Conservation (phyloP, 2,329 filamentous ascomycete genomes). For the Apiospora sp. region DNA sequence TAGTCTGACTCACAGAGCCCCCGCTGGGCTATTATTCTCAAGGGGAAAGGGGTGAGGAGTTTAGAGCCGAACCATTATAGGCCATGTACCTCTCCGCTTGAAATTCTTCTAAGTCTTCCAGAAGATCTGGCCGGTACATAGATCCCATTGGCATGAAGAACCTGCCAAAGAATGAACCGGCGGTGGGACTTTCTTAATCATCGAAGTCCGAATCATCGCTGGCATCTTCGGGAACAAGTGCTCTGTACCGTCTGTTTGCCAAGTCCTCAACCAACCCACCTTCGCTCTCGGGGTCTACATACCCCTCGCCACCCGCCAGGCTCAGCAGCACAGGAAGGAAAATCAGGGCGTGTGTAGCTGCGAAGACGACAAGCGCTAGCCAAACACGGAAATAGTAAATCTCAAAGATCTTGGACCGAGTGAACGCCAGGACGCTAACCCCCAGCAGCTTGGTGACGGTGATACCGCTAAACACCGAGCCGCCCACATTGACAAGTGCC, state of each 20-base stretch:
- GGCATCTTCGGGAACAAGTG: conserved; percentile 76
- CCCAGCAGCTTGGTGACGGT: conserved; percentile 95
- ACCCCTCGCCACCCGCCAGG: conserved; percentile 85
- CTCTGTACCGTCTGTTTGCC: conserved; percentile 78
- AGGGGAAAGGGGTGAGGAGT: neutral
- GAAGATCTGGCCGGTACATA: neutral
- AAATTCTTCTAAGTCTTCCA: neutral
- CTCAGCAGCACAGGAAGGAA: conserved; percentile 92
- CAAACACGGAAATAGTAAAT: conserved; percentile 99
- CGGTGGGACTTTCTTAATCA: neutral
- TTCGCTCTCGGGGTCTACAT: conserved; percentile 85
- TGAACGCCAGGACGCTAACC: conserved; percentile 92
- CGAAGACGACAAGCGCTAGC: conserved; percentile 90
- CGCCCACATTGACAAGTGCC: conserved; percentile 91
- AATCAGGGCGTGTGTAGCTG: conserved; percentile 85
- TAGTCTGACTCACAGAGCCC: neutral
- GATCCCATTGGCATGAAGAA: neutral
- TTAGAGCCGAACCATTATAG: neutral
- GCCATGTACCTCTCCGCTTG: neutral
- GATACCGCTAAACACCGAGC: conserved; percentile 94
- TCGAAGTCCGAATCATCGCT: conserved; percentile 81
- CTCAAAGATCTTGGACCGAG: conserved; percentile 97
- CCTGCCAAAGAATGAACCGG: too few species aligned
- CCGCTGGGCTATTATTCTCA: neutral
- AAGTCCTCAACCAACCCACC: conserved; percentile 91